phyloP scores from a whole-genome alignment of 2,329 filamentous ascomycete genomes.

The Chrysoporthe deuterocubensis region DNA sequence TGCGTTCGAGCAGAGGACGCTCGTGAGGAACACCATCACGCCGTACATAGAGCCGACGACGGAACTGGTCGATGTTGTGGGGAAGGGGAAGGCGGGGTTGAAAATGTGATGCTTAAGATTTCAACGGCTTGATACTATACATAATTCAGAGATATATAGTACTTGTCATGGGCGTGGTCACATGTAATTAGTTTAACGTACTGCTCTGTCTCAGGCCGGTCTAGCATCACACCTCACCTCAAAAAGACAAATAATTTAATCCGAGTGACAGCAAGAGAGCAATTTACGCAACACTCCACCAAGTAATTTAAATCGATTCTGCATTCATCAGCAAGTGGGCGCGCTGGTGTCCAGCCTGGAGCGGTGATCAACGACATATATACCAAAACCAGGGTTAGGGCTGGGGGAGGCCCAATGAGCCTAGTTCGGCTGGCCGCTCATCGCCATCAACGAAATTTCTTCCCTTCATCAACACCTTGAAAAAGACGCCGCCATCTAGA shows the following conservation, averaged over 20 bases:
- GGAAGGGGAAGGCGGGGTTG: background rate
- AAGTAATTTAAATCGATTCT: background rate
- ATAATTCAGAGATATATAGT: too few species aligned
- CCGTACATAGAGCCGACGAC: slow-evolving; percentile 39
- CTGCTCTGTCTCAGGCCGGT: background rate
- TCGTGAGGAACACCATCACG: slow-evolving; percentile 34
- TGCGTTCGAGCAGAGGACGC: slow-evolving; percentile 67
- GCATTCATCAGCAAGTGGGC: background rate
- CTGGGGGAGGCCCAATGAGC: background rate
- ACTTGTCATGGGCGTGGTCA: background rate
- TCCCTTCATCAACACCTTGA: background rate
- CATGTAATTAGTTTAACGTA: background rate
- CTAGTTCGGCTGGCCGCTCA: background rate
- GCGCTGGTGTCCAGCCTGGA: background rate
- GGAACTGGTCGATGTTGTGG: slow-evolving; percentile 36
- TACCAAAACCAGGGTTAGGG: background rate
- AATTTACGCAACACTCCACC: background rate
- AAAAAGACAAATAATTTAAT: background rate
- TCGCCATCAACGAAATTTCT: background rate
- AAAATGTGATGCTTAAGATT: background rate
- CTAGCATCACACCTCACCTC: background rate
- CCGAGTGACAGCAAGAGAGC: too few species aligned
- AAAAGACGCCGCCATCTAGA: background rate
- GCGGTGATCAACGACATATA: background rate
- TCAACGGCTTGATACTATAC: too few species aligned